Evolutionary conservation across 2,329 filamentous ascomycete species (phyloP), one percentile per base, ranked within the genome.

Genomic region (Pestalotiopsis sp.): DNA sequence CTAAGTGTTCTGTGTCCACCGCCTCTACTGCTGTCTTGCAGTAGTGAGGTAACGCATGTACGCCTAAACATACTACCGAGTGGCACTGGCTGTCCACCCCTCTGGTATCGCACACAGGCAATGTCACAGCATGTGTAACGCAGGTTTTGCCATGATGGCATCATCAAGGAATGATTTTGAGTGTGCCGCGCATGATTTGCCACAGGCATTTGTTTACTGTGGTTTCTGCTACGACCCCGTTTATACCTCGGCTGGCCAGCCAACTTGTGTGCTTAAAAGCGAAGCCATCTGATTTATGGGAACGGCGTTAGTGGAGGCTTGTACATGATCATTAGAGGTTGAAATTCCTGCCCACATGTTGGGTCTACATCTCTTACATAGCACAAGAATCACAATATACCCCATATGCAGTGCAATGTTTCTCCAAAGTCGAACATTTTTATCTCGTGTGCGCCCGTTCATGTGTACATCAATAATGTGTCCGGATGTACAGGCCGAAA

Each of bases 1-100:
- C 67, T 75, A 63, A 73, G 4, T 27, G 45, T 71, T 17, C 45
- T n/a, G 20, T 27, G 12, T 12, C 20, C 20, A 14, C 20, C 38
- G 40, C 62, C 45, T 65, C 62, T 65, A 49, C 36, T 20, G 13
- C 49, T 4, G 20, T 31, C 14, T 14, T 59, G 45, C n/a, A 66
- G 27, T 66, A 25, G 40, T 14, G 38, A 40, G 59, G 59, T 62
- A 1, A 62, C 25, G 11, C 59, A 27, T 62, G 59, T 52, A 13
- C 4, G 13, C 62, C 20, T 20, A 6, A n/a, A 27, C 4, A 49
- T n/a, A 13, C 17, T 41, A 36, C 13, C 27, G 40, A 49, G n/a
- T 17, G 17, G 38, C 23, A 45, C 14, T 63, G 60, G 60, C 11
- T 31, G 20, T 41, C 12, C 25, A 2, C n/a, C 27, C 59, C 13